These are phyloP conservation scores for Anisodus tanguticus DNA, from an alignment of 257 asterid species.

Conservation along the genomic window DNA sequence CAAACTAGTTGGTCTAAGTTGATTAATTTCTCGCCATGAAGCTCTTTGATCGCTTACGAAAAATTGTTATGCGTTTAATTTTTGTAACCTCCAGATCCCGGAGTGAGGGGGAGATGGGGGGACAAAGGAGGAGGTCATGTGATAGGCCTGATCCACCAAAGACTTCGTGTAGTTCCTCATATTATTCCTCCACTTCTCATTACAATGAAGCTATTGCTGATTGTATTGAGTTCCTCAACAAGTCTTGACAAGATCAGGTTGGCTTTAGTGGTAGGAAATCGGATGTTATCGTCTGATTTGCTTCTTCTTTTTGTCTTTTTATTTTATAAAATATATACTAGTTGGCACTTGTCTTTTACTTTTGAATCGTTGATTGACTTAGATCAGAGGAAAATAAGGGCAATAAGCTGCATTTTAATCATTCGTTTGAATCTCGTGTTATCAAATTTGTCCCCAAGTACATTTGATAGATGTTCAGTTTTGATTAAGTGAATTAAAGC, in stretches of 20 bases:
- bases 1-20: background rate
- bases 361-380: background rate
- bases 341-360: background rate
- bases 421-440: too few relatives aligned
- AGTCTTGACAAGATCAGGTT: constrained; percentile 49
- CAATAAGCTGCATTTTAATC: too few relatives aligned
- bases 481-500: too few relatives aligned
- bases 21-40: constrained; percentile 49
- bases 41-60: constrained; percentile 59
- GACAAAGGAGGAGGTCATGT: too few relatives aligned
- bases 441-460: too few relatives aligned
- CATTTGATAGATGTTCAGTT: too few relatives aligned
- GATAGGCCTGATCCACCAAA: constrained; percentile 63
- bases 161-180: constrained; percentile 65
- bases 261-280: constrained; percentile 39
- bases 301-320: background rate
- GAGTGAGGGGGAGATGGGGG: background rate
- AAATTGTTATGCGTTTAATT: constrained; percentile 60
- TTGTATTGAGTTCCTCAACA: constrained; percentile 79
- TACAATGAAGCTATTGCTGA: constrained; percentile 76
- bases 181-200: constrained; percentile 60
- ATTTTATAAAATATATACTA: too few relatives aligned
- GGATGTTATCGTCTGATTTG: constrained; percentile 40
- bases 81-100: constrained; percentile 35
- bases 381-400: too few relatives aligned